Conservation (phyloP, 176 grass and related monocot species). For the Eremochloa ophiuroides region DNA sequence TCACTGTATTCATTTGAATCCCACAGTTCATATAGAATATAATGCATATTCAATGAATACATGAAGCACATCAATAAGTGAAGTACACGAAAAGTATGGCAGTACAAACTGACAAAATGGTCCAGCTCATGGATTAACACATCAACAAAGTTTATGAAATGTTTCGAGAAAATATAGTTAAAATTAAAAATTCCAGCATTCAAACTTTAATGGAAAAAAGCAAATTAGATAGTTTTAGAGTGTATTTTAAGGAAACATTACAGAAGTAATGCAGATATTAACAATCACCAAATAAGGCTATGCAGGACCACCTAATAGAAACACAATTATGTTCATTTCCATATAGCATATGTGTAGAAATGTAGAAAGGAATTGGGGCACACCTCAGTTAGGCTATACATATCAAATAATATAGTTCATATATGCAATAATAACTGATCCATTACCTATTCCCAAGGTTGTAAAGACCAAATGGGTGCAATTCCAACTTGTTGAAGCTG, state of each 20-base stretch:
- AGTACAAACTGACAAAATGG: not conserved
- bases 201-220: not conserved
- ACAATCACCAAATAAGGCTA: slow-evolving; percentile 15
- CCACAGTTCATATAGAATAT: not conserved
- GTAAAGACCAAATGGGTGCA: slow-evolving; percentile 68
- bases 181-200: not conserved
- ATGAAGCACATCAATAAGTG: not conserved
- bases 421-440: not conserved
- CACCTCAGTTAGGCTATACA: not conserved
- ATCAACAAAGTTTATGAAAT: not conserved
- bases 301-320: slow-evolving; percentile 6
- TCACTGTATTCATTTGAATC: not conserved
- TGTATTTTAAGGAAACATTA: slow-evolving; percentile 13
- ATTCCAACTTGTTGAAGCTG: slow-evolving; percentile 63
- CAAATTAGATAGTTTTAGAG: not conserved
- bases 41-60: not conserved
- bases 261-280: not conserved
- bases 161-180: not conserved
- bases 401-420: not conserved
- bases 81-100: not conserved
- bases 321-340: not conserved
- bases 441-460: slow-evolving; percentile 95
- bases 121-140: not conserved
- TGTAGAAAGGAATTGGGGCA: not conserved
- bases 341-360: slow-evolving; percentile 8